These are phyloP conservation scores for Coccomyxa sp. DNA, from an alignment of 139 green algal genomes.

Conservation along the genomic window DNA sequence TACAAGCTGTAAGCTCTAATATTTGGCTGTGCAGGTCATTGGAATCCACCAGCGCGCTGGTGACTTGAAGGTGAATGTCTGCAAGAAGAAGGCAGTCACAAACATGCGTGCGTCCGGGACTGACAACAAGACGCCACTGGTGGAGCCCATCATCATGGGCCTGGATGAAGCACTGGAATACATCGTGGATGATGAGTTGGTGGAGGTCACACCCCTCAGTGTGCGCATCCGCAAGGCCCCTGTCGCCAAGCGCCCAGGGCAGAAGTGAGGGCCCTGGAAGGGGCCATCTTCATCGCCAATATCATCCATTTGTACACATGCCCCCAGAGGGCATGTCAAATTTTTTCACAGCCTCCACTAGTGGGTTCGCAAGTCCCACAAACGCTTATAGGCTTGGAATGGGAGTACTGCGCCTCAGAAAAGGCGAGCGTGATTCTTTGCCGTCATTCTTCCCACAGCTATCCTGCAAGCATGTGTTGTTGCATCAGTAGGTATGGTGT, in stretches of 20 bases:
- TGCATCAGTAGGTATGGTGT: too few relatives aligned
- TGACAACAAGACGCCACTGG: conserved; percentile 57
- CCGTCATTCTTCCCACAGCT: too few relatives aligned
- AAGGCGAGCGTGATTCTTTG: too few relatives aligned
- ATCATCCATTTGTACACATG: too few relatives aligned
- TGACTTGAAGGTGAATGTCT: conserved; percentile 95
- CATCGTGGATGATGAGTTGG: conserved; percentile 91
- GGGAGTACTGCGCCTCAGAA: too few relatives aligned
- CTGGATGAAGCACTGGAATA: conserved; percentile 98
- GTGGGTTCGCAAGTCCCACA: too few relatives aligned
- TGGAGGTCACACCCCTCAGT: conserved; percentile 85
- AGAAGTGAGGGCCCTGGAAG: background rate
- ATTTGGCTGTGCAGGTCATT: conserved; percentile 51
- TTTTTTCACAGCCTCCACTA: too few relatives aligned
- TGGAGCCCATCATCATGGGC: conserved; percentile 66
- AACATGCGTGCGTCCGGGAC: conserved; percentile 74
- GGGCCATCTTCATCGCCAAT: too few relatives aligned
- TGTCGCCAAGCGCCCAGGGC: conserved; percentile 23
- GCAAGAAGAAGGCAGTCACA: conserved; percentile 93
- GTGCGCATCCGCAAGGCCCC: conserved; percentile 91
- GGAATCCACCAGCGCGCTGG: conserved; percentile 91
- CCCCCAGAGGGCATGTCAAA: too few relatives aligned
- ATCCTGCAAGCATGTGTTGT: too few relatives aligned
- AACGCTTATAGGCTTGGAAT: too few relatives aligned
- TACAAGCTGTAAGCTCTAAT: background rate